phyloP scores from a whole-genome alignment of 352 stramenopile species.

The Pseudoperonospora humuli region DNA sequence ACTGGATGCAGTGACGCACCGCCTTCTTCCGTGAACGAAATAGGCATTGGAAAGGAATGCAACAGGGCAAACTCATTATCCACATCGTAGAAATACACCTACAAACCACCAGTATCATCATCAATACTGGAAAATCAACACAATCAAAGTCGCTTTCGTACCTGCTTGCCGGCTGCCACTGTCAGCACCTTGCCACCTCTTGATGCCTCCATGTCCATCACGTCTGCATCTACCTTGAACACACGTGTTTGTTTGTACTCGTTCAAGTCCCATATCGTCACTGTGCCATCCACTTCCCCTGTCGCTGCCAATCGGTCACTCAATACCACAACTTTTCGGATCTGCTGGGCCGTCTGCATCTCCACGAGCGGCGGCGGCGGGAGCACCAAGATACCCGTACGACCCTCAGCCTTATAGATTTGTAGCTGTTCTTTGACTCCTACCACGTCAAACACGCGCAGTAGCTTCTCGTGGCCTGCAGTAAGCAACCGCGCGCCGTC shows the following conservation, averaged over 20 bases:
- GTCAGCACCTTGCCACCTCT: conserved; percentile 72
- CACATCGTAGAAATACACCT: conserved; percentile 93
- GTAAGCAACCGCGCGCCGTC: conserved; percentile 86
- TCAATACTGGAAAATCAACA: not conserved
- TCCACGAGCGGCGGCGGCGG: conserved; percentile 35
- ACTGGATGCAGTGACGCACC: conserved; percentile 83
- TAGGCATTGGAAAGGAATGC: conserved; percentile 69
- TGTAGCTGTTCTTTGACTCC: conserved; percentile 54
- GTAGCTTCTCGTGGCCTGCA: conserved; percentile 91
- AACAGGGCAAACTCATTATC: conserved; percentile 49
- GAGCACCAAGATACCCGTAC: conserved; percentile 54
- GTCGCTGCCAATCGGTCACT: conserved; percentile 43
- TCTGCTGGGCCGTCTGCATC: conserved; percentile 57
- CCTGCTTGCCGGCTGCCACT: conserved; percentile 87
- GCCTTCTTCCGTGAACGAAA: conserved; percentile 89
- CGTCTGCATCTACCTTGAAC: conserved; percentile 59
- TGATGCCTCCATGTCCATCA: conserved; percentile 84
- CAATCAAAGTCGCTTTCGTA: conserved; percentile 4
- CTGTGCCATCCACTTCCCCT: conserved; percentile 64
- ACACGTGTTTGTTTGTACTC: conserved; percentile 28
- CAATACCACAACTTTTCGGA: conserved; percentile 74
- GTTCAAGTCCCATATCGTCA: conserved; percentile 68
- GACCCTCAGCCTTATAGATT: conserved; percentile 44
- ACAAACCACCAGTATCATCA: not conserved
- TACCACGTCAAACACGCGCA: conserved; percentile 88